Base-by-base conservation (phyloP, 192 early-diverging fungal genomes). In the Oehlia diaphana region DNA sequence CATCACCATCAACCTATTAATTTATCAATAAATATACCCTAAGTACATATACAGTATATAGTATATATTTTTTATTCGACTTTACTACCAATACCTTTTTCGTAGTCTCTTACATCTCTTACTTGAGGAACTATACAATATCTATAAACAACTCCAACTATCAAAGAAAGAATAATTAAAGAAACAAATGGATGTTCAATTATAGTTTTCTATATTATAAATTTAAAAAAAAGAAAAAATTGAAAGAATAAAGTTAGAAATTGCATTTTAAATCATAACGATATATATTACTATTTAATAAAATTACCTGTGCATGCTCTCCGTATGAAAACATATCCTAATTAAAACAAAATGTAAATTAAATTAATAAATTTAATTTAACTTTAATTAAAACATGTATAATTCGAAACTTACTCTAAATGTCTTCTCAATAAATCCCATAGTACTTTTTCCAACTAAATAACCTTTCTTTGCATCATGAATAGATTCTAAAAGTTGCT, bases 391-490 rank as follows among this genome's bases (percentile, higher is more conserved):
- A 14, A 47, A 23, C 4, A 49, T 9, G 14, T 31, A 75, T 16
- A 2, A 63, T 21, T 39, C 33, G 9, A 39, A 37, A 64, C 4
- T 42, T 64, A 76, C 74, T 7, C 10, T 63, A 61, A 76, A 61
- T 42, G 21, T 63, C 61, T 64, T 78, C 58, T 78, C 77, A 4
- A 68, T 35, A 61, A 78, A 53, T 47, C 63, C 62, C 33, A 78
- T 50, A 49, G 77, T 78, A 68, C 77, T 78, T 33, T 63, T 78
- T 28, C 77, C 77, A 9, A 28, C 26, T 8, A 78, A 31, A 53
- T 49, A 35, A 16, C 44, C 49, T 47, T 26, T 50, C 35, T 78
- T 78, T 21, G 63, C 64, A 37, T 78, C 66, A 35, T 68, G 21
- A 78, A 78, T 58, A 68, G 77, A 62, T 35, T 78, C 77, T 28